Conservation (phyloP, 2,329 filamentous ascomycete genomes). For the Pseudocercospora fijiensis region DNA sequence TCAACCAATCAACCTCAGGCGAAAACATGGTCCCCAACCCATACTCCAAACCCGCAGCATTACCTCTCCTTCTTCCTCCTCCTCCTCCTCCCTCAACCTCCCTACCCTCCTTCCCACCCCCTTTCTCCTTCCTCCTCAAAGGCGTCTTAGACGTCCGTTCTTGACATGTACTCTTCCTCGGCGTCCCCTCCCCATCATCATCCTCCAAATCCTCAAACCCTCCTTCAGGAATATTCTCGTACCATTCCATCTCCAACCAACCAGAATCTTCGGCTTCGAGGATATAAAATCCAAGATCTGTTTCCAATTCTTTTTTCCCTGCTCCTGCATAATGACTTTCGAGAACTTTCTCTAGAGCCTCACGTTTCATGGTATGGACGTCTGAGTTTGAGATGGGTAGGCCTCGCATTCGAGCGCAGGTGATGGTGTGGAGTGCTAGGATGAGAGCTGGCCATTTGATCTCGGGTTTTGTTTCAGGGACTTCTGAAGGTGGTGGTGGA, state of each 20-base stretch:
- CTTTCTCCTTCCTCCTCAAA: slow-evolving; percentile 39
- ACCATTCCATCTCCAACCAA: slow-evolving; percentile 33
- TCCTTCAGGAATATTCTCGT: slow-evolving; percentile 22
- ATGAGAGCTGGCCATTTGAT: slow-evolving; percentile 25
- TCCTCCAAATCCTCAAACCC: slow-evolving; percentile 46
- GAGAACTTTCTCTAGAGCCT: slow-evolving; percentile 10
- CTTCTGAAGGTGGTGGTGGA: background rate
- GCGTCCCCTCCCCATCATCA: slow-evolving; percentile 20
- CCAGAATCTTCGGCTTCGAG: slow-evolving; percentile 27
- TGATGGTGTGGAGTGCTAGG: slow-evolving; percentile 19
- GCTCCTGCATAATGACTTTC: slow-evolving; percentile 1
- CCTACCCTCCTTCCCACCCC: slow-evolving; percentile 24
- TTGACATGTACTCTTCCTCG: slow-evolving; percentile 19
- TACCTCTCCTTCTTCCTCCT: no score
- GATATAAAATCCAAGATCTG: slow-evolving; percentile 23
- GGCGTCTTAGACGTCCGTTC: slow-evolving; percentile 39
- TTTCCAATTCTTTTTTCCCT: slow-evolving; percentile 11
- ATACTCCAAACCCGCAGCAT: slow-evolving; percentile 41
- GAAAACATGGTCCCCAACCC: slow-evolving; percentile 70
- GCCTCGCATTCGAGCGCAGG: slow-evolving; percentile 19
- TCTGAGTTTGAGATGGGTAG: slow-evolving; percentile 9
- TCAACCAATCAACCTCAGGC: slow-evolving; percentile 69
- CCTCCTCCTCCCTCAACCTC: slow-evolving; percentile 15
- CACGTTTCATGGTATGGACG: slow-evolving; percentile 8
- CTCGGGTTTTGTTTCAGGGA: background rate